Base-by-base conservation (phyloP, 163 green algal genomes). In the Scenedesmus sp. region DNA sequence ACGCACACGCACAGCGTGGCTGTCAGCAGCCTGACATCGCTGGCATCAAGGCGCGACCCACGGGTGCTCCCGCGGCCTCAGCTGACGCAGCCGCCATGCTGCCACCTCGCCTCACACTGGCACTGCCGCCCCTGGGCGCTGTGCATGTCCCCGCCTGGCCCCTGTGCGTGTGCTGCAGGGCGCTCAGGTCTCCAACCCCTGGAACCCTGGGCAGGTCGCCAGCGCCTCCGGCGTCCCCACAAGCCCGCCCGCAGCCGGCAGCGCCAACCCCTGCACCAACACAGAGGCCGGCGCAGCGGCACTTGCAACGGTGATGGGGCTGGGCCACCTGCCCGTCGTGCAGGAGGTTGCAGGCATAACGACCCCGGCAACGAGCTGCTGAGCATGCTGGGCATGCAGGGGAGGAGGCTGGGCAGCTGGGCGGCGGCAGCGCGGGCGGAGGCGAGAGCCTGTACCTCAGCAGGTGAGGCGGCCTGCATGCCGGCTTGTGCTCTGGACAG, bases 131-230 rank as follows among this genome's bases (percentile, higher is more conserved):
- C n/a, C n/a, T n/a, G n/a, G n/a, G n/a, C n/a, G n/a, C n/a, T n/a
- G n/a, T n/a, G n/a, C n/a, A n/a, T n/a, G n/a, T n/a, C n/a, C n/a
- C n/a, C n/a, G n/a, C n/a, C n/a, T n/a, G n/a, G n/a, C n/a, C n/a
- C n/a, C n/a, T n/a, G n/a, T n/a, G n/a, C 4, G 15, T 59, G 22
- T 80, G 5, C 40, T 24, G 24, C 78, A 86, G 78, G 87, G 87
- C n/a, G 24, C 76, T 56, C 87, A 91, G 37, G 72, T 91, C 9
- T 42, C 65, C 40, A 91, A 86, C 78, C 78, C 87, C 87, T 91
- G 87, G 78, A 18, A 76, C 16, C 70, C 70, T 13, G 70, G 85
- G 33, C 46, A 51, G 49, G 65, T 40, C 5, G 65, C 65, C 2
- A 30, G 65, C 65, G 26, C 33, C 24, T 3, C 72, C 30, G 85